Evolutionary conservation across 2,329 filamentous ascomycete species (phyloP), one percentile per base, ranked within the genome.

Genomic region (Fusarium sulawesiense): DNA sequence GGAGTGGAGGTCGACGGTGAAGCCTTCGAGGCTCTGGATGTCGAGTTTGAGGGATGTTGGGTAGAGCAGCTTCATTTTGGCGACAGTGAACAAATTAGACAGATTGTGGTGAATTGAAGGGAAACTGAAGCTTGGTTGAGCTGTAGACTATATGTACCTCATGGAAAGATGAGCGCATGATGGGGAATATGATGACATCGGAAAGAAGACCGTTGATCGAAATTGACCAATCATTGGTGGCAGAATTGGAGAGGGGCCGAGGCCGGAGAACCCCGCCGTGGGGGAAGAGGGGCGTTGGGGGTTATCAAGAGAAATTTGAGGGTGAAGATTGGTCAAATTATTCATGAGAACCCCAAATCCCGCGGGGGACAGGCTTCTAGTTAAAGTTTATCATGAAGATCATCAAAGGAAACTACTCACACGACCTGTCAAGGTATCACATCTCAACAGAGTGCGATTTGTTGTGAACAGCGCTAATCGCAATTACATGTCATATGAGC

Each of bases 1-100:
- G 18, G 86, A 76, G 72, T 87, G 82, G n/a, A 90, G 83, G 4
- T 82, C 77, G 47, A 87, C 83, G 49, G 84, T 82, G 82, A 89
- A 90, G 73, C 88, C 88, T 71, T 89, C 79, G 63, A 91, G 83
- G 75, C 80, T 82, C 65, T 83, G 68, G 63, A 84, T 73, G 80
- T 90, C 84, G 77, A 91, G 84, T 56, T 80, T 81, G 66, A 91
- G 83, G 5, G 88, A 90, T 58, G 87, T 90, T 53, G 89, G 89
- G 80, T 91, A 90, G 69, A 91, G 87, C 70, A 91, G 86, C 81
- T 91, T 91, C 87, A 88, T 88, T 41, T 27, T 51, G 54, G 50
- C 16, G 34, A 27, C 40, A 40, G 23, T 23, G 41, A 59, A 46
- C 37, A 30, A 23, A 6, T 29, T 32, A 53, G 44, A 44, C 25